A percentile compares a stretch with the other conserved stretches of the same genome.
phyloP scores from a whole-genome alignment of 2,329 filamentous ascomycete species.

The Ceratocystis lukuohia region DNA sequence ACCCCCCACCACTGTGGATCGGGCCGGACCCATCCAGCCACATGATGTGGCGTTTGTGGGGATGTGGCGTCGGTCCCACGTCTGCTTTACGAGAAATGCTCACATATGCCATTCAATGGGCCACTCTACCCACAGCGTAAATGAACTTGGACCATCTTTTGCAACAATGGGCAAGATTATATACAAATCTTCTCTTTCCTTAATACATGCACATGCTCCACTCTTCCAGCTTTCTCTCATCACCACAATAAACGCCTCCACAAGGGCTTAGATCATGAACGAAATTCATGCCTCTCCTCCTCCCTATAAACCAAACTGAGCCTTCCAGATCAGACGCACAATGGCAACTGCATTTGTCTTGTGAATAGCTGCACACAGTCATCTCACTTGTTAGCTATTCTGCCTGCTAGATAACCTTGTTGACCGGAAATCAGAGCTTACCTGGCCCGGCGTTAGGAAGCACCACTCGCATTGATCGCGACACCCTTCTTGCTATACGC shows the following conservation, averaged over 20 bases:
- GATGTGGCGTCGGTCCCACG: not conserved
- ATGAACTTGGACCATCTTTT: no score
- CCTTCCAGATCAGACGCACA: constrained; percentile 2
- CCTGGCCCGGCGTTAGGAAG: constrained; percentile 2
- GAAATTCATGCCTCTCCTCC: not conserved
- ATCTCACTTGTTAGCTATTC: not conserved
- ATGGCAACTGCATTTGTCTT: not conserved
- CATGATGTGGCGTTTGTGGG: not conserved
- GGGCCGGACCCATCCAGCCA: constrained; percentile 2
- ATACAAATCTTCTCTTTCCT: not conserved
- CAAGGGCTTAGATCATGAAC: not conserved
- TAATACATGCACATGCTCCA: not conserved
- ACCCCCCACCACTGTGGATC: constrained; percentile 2
- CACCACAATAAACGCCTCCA: not conserved
- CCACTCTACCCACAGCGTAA: no score
- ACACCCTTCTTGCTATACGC: not conserved
- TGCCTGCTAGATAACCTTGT: not conserved
- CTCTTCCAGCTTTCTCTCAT: not conserved
- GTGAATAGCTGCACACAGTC: not conserved
- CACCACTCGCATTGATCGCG: not conserved
- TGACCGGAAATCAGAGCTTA: not conserved
- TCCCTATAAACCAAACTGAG: not conserved
- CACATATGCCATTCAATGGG: no score
- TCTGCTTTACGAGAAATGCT: not conserved
- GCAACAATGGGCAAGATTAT: no score